Conservation (phyloP, 768 basidiomycete genomes). For the Amanita fuliginea region DNA sequence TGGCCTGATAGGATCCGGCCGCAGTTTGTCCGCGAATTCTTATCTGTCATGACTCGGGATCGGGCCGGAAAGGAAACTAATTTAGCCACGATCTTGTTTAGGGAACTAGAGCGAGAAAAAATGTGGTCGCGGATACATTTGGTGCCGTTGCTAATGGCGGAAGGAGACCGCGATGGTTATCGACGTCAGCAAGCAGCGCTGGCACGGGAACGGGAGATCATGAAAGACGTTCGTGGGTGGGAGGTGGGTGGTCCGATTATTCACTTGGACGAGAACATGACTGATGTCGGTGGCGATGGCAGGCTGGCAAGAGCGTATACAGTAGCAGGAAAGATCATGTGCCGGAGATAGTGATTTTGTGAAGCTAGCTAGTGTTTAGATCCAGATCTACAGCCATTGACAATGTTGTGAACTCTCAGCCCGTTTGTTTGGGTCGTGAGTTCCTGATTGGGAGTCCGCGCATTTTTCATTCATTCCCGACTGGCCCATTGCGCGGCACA, state of each 20-base stretch:
- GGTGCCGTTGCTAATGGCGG: conserved; percentile 84
- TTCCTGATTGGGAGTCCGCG: neutral
- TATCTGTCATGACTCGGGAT: conserved; percentile 28
- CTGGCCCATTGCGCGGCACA: conserved; percentile 1
- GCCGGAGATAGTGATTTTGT: conserved; percentile 28
- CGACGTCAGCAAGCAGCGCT: conserved; percentile 69
- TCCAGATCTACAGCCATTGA: neutral
- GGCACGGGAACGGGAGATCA: conserved; percentile 77
- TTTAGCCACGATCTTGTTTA: conserved; percentile 29
- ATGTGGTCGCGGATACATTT: conserved; percentile 94
- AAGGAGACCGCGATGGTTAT: conserved; percentile 86
- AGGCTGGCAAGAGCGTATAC: conserved; percentile 86
- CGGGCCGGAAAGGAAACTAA: conserved; percentile 34
- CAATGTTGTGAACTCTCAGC: neutral
- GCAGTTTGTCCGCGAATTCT: conserved; percentile 20
- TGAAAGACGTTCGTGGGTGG: conserved; percentile 92
- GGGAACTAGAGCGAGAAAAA: conserved; percentile 89
- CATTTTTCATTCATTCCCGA: conserved; percentile 2
- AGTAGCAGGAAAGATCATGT: conserved; percentile 61
- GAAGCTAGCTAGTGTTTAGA: conserved; percentile 5
- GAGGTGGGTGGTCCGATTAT: too few relatives aligned
- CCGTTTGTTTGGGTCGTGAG: conserved; percentile 9
- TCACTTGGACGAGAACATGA: too few relatives aligned
- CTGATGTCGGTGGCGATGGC: too few relatives aligned
- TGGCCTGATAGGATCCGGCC: conserved; percentile 57